These are phyloP conservation scores for Aureobasidium sp. DNA, from an alignment of 2,329 filamentous ascomycete species.

Conservation along the genomic window DNA sequence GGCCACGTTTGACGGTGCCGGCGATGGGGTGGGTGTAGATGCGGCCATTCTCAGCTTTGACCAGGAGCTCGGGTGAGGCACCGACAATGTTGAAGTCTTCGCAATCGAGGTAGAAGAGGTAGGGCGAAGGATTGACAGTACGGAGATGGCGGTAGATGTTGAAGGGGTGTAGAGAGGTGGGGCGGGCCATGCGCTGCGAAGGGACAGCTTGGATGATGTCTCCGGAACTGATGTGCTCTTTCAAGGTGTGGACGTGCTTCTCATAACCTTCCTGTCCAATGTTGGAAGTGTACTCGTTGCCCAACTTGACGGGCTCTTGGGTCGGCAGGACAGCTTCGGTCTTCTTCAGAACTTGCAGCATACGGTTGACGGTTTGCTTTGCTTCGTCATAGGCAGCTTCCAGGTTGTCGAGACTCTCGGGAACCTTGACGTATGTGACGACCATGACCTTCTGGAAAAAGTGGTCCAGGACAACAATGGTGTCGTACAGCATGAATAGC, in stretches of 20 bases:
- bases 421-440: conserved; percentile 77
- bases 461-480: conserved; percentile 87
- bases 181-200: conserved; percentile 83
- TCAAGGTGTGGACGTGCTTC: conserved; percentile 74
- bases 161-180: conserved; percentile 88
- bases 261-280: conserved; percentile 86
- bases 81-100: conserved; percentile 90
- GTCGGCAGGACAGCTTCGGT: conserved; percentile 59
- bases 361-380: conserved; percentile 54
- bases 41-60: conserved; percentile 78
- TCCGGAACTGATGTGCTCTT: conserved; percentile 82
- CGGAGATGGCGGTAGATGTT: conserved; percentile 95
- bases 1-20: conserved; percentile 84
- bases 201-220: conserved; percentile 98
- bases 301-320: conserved; percentile 64
- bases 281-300: conserved; percentile 82
- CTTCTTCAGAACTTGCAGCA: conserved; percentile 65
- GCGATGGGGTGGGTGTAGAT: conserved; percentile 97
- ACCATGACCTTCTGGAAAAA: conserved; percentile 91
- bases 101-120: conserved; percentile 94
- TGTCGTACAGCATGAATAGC: conserved; percentile 95
- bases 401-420: conserved; percentile 46
- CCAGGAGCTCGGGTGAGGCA: conserved; percentile 87
- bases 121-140: conserved; percentile 95
- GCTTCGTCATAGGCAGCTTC: conserved; percentile 64